Percentiles rank a stretch among this genome's conserved stretches.
Evolutionary conservation across 164 flowering plant species (phyloP).

Genomic region (Warburgia ugandensis): DNA sequence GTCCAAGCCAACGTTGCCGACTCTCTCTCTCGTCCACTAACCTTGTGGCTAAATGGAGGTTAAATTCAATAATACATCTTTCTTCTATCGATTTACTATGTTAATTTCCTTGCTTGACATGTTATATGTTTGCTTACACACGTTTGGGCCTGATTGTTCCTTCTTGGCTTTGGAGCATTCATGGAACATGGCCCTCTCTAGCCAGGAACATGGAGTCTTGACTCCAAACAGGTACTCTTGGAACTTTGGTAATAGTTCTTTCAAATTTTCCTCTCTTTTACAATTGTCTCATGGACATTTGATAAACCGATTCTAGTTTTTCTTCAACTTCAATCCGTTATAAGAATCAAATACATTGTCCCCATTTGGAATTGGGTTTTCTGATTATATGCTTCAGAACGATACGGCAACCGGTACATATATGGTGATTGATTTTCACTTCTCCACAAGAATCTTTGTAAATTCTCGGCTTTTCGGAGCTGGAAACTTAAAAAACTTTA

Average conservation of each 20-base stretch:
- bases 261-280: background rate
- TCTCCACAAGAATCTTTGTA: background rate
- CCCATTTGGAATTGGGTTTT: slow-evolving; percentile 45
- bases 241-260: slow-evolving; percentile 24
- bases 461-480: background rate
- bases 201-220: slow-evolving; percentile 22
- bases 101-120: too few species aligned
- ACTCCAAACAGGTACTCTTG: slow-evolving; percentile 33
- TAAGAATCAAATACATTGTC: slow-evolving; percentile 38
- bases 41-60: slow-evolving; percentile 54
- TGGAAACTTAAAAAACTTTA: background rate
- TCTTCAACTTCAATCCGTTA: background rate
- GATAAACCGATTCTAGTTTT: too few species aligned
- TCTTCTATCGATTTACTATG: too few species aligned
- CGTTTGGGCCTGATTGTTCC: slow-evolving; percentile 49
- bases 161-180: slow-evolving; percentile 44
- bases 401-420: slow-evolving; percentile 29
- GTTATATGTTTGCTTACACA: too few species aligned
- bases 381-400: slow-evolving; percentile 29
- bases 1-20: slow-evolving; percentile 28
- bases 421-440: too few species aligned
- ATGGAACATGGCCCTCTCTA: slow-evolving; percentile 45
- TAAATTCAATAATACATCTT: too few species aligned
- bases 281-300: too few species aligned
- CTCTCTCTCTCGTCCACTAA: slow-evolving; percentile 29